Conservation (phyloP, 1,139 yeast species). For the Candida sanyaensis region DNA sequence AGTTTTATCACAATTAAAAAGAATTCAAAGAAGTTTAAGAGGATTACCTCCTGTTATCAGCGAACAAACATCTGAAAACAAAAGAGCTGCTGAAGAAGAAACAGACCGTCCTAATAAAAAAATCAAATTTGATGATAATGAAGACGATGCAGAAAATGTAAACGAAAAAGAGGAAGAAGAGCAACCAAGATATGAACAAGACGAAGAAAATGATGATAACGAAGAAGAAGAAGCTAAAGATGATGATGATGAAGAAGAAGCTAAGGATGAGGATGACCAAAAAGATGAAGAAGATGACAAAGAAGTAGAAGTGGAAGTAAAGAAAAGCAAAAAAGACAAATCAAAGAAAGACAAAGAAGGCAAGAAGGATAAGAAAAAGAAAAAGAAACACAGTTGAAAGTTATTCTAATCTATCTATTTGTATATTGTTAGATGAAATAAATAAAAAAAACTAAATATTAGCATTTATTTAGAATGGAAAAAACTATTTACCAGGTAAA, state of each 20-base stretch:
- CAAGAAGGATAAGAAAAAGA: conserved; percentile 22
- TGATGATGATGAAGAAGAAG: conserved; percentile 17
- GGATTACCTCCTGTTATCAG: conserved; percentile 64
- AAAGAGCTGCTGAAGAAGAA: conserved; percentile 16
- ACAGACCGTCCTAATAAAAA: conserved; percentile 23
- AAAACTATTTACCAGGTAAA: conserved; percentile 16
- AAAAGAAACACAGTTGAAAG: conserved; percentile 1
- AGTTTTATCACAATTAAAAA: conserved; percentile 57
- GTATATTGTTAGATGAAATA: not conserved
- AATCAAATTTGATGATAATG: conserved; percentile 32
- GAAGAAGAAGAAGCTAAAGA: too few relatives aligned
- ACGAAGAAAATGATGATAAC: conserved; percentile 19
- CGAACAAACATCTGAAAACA: conserved; percentile 25
- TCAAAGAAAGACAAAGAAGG: conserved; percentile 39
- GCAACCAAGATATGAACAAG: conserved; percentile 20
- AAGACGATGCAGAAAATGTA: conserved; percentile 17
- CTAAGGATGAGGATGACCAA: conserved; percentile 21
- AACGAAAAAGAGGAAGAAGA: conserved; percentile 21
- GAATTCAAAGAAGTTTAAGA: conserved; percentile 70
- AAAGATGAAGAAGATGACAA: conserved; percentile 8
- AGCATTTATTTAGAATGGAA: not conserved
- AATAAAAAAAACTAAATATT: not conserved
- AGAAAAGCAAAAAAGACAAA: conserved; percentile 17
- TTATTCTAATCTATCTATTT: too few relatives aligned
- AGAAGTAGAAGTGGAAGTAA: conserved; percentile 12